phyloP scores from a whole-genome alignment of 2,329 filamentous ascomycete species.

The Phaeoacremonium minimum region DNA sequence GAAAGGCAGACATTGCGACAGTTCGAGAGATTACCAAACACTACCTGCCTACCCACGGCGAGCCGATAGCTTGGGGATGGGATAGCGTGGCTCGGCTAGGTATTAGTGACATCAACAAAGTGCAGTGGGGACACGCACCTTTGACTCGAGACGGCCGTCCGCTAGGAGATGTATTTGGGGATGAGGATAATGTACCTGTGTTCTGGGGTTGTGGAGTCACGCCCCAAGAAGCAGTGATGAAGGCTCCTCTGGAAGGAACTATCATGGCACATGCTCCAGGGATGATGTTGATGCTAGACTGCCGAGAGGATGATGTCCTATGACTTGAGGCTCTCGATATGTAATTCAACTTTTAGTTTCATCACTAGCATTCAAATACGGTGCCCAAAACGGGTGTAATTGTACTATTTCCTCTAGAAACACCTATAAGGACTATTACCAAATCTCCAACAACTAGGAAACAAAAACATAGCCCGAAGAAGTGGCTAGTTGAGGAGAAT shows the following conservation, averaged over 20 bases:
- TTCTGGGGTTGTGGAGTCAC: conserved; percentile 66
- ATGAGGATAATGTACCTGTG: conserved; percentile 44
- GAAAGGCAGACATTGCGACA: conserved; percentile 37
- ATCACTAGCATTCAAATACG: no score
- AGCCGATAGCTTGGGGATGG: conserved; percentile 64
- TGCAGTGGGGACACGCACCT: conserved; percentile 53
- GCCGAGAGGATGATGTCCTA: conserved; percentile 33
- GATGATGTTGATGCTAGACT: conserved; percentile 58
- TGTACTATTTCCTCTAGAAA: no score
- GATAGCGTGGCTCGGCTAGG: conserved; percentile 46
- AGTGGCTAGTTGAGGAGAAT: no score
- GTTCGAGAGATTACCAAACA: conserved; percentile 51
- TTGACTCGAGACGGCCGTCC: conserved; percentile 35
- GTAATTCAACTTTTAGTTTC: no score
- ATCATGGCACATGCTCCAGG: conserved; percentile 60
- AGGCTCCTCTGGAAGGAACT: conserved; percentile 45
- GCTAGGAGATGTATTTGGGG: conserved; percentile 21
- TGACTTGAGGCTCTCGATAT: no score
- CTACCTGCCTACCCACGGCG: conserved; percentile 56
- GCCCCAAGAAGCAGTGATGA: conserved; percentile 60
- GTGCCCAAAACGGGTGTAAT: no score
- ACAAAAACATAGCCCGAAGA: no score
- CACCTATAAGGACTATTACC: no score
- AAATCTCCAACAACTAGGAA: no score
- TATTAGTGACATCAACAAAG: conserved; percentile 44